These are phyloP conservation scores for Nephelium lappaceum DNA, from an alignment of 345 rosid genomes.

Conservation along the genomic window DNA sequence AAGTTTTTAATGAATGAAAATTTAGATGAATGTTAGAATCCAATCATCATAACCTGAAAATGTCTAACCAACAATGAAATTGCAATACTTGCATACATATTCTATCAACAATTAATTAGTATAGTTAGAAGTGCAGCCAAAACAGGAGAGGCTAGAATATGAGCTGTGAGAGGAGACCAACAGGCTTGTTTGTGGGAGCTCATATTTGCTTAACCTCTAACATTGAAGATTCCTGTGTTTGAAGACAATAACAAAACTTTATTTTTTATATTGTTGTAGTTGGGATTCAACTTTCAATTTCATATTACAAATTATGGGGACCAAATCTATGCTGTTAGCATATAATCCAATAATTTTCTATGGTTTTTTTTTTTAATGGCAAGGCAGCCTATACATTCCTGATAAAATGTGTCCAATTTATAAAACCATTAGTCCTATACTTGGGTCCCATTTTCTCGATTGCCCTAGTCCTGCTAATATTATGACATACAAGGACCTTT, in stretches of 20 bases:
- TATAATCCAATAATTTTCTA: constrained; percentile 5
- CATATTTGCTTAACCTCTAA: constrained; percentile 6
- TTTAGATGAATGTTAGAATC: too few species aligned
- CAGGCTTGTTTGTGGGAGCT: neutral
- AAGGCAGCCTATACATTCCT: neutral
- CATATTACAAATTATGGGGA: neutral
- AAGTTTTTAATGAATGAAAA: too few species aligned
- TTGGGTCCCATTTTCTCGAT: too few species aligned
- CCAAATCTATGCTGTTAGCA: neutral
- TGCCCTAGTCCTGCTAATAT: too few species aligned
- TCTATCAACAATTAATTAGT: neutral
- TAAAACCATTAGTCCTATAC: neutral
- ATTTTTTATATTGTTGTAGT: neutral
- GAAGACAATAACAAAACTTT: neutral
- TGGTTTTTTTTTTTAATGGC: neutral
- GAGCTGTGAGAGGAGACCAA: constrained; percentile 7
- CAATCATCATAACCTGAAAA: neutral
- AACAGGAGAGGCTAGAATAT: neutral
- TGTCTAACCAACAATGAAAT: too few species aligned
- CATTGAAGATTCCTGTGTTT: constrained; percentile 11
- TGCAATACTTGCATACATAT: neutral
- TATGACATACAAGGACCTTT: neutral
- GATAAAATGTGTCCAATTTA: neutral
- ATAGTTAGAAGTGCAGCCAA: neutral
- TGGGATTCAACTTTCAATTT: neutral